Conservation (phyloP, 2,329 filamentous ascomycete species). For the Alternaria infectoria region DNA sequence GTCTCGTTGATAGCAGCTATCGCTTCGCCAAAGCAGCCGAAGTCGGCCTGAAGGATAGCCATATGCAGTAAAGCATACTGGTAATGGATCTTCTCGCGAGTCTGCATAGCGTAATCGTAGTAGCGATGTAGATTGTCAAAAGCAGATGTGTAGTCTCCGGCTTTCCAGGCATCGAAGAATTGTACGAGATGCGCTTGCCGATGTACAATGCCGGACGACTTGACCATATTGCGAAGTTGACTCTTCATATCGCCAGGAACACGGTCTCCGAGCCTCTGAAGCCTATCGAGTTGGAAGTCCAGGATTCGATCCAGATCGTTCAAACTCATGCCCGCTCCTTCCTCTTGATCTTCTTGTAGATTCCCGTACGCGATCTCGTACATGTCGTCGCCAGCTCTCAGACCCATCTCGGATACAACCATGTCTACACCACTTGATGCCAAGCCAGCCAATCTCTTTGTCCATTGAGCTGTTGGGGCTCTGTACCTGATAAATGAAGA, state of each 20-base stretch:
- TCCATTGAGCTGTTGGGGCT: conserved; percentile 72
- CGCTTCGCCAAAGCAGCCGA: conserved; percentile 88
- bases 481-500: conserved; percentile 81
- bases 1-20: conserved; percentile 95
- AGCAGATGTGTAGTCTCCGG: conserved; percentile 86
- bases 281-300: conserved; percentile 85
- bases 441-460: conserved; percentile 48
- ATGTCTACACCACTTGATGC: conserved; percentile 58
- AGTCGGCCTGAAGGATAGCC: conserved; percentile 91
- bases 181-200: conserved; percentile 78
- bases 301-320: conserved; percentile 82
- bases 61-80: conserved; percentile 95
- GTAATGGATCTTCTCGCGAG: conserved; percentile 81
- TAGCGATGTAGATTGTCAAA: conserved; percentile 93
- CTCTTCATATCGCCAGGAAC: conserved; percentile 75
- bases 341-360: conserved; percentile 50
- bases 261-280: conserved; percentile 84
- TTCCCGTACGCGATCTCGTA: conserved; percentile 59
- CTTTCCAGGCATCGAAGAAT: conserved; percentile 91
- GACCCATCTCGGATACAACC: conserved; percentile 65
- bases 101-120: conserved; percentile 95
- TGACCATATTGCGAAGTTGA: conserved; percentile 73
- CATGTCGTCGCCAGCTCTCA: conserved; percentile 59
- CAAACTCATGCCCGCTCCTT: conserved; percentile 64
- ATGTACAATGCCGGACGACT: conserved; percentile 70